Conservation (phyloP, 2,329 filamentous ascomycete species). For the Neofusicoccum kwambonambiense region DNA sequence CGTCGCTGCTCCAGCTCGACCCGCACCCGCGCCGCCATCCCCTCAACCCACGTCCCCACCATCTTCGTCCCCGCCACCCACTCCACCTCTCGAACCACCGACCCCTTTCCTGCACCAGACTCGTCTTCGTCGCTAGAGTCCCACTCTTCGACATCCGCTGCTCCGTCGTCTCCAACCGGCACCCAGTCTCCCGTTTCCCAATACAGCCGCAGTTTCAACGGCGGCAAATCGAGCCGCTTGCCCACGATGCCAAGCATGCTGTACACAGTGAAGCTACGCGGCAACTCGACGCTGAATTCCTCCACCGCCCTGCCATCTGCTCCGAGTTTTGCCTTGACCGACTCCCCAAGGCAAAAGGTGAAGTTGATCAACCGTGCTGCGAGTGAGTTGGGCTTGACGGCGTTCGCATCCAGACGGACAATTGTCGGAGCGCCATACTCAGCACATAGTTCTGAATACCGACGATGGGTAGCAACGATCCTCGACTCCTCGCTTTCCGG, state of each 20-base stretch:
- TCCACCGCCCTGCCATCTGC: conserved; percentile 22
- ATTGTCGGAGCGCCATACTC: conserved; percentile 72
- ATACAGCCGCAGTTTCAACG: conserved; percentile 65
- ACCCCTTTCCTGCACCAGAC: conserved; percentile 32
- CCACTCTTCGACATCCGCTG: conserved; percentile 53
- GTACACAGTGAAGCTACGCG: conserved; percentile 77
- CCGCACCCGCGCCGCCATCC: conserved; percentile 66
- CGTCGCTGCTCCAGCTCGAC: conserved; percentile 53
- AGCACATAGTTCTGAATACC: conserved; percentile 72
- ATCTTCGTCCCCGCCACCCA: conserved; percentile 76
- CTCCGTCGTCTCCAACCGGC: conserved; percentile 65
- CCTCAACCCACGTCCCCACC: conserved; percentile 81
- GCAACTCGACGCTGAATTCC: conserved; percentile 53
- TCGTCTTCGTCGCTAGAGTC: conserved; percentile 43
- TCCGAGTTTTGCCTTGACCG: conserved; percentile 22
- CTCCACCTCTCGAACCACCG: conserved; percentile 73
- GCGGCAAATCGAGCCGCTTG: conserved; percentile 64
- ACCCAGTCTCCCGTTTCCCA: conserved; percentile 95
- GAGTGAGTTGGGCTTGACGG: conserved; percentile 74
- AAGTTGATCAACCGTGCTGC: conserved; percentile 71
- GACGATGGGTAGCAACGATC: conserved; percentile 64
- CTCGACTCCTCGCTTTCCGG: conserved; percentile 52
- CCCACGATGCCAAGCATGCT: conserved; percentile 75
- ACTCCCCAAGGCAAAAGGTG: conserved; percentile 54
- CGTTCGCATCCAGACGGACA: conserved; percentile 40